phyloP scores from a whole-genome alignment of 805 yeast species.

The Myxozyma melibiosi region DNA sequence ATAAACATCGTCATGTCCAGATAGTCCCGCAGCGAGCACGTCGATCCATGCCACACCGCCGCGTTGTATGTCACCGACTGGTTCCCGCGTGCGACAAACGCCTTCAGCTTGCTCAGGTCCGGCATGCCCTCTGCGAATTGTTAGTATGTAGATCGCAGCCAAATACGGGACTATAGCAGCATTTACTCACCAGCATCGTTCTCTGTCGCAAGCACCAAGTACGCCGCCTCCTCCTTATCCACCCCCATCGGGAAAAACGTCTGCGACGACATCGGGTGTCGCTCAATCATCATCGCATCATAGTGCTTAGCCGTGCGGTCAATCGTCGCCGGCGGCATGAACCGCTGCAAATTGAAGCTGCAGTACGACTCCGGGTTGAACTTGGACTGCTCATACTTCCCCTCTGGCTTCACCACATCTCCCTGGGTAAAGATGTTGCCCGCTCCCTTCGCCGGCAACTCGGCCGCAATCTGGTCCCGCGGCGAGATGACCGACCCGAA shows the following conservation, averaged over 20 bases:
- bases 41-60: slow-evolving; percentile 28
- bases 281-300: slow-evolving; percentile 69
- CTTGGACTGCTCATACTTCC: slow-evolving; percentile 52
- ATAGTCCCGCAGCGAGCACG: slow-evolving; percentile 13
- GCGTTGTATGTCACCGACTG: slow-evolving; percentile 71
- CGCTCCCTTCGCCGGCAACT: slow-evolving; percentile 54
- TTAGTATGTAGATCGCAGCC: too few species aligned
- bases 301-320: slow-evolving; percentile 47
- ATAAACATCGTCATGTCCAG: slow-evolving; percentile 28
- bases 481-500: slow-evolving; percentile 83
- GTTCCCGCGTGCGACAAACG: slow-evolving; percentile 75
- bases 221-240: slow-evolving; percentile 52
- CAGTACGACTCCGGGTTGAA: slow-evolving; percentile 56
- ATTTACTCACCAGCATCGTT: slow-evolving; percentile 43
- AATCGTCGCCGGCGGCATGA: slow-evolving; percentile 63
- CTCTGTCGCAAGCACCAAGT: slow-evolving; percentile 78
- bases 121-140: slow-evolving; percentile 54
- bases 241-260: slow-evolving; percentile 91
- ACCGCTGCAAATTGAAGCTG: slow-evolving; percentile 81
- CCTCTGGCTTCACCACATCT: slow-evolving; percentile 67
- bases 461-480: slow-evolving; percentile 67
- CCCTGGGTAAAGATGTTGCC: slow-evolving; percentile 82
- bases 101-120: slow-evolving; percentile 57
- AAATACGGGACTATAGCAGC: too few species aligned
- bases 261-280: slow-evolving; percentile 89